Percentiles rank a stretch among this genome's conserved stretches.
Evolutionary conservation across 148 eudicot species (phyloP).

Genomic region (Agrostemma githago): DNA sequence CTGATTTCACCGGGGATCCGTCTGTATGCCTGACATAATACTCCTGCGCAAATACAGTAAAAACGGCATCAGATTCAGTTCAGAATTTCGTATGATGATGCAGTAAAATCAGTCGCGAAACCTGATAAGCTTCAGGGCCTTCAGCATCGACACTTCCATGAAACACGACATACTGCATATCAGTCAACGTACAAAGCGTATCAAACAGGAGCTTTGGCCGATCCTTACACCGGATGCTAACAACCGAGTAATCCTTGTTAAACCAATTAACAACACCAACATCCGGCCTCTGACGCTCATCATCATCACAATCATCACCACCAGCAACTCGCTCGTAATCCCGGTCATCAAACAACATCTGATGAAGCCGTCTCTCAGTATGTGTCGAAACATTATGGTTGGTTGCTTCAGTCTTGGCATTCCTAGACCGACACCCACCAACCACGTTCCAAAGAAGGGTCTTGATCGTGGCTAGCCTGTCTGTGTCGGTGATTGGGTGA

Average conservation of each 20-base stretch:
- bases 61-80: conserved; percentile 2
- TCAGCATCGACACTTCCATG: conserved; percentile 87
- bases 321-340: conserved; percentile 57
- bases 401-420: conserved; percentile 72
- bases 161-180: conserved; percentile 88
- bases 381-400: conserved; percentile 32
- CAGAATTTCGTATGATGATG: no score
- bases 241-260: conserved; percentile 80
- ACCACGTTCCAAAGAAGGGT: conserved; percentile 69
- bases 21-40: conserved; percentile 79
- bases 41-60: conserved; percentile 39
- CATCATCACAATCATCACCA: conserved; percentile 27
- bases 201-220: conserved; percentile 92
- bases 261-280: conserved; percentile 82
- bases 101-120: no score
- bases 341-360: conserved; percentile 81
- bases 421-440: conserved; percentile 55
- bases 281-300: conserved; percentile 49
- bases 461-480: conserved; percentile 53
- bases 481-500: conserved; percentile 47
- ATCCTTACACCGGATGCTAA: conserved; percentile 72
- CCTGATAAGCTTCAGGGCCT: conserved; percentile 86
- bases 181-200: conserved; percentile 81
- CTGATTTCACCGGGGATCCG: conserved; percentile 90
- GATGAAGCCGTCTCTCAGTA: conserved; percentile 85